Evolutionary conservation across 106 monocot genomes (phyloP).

Genomic region (Apostasia shenzhenica): DNA sequence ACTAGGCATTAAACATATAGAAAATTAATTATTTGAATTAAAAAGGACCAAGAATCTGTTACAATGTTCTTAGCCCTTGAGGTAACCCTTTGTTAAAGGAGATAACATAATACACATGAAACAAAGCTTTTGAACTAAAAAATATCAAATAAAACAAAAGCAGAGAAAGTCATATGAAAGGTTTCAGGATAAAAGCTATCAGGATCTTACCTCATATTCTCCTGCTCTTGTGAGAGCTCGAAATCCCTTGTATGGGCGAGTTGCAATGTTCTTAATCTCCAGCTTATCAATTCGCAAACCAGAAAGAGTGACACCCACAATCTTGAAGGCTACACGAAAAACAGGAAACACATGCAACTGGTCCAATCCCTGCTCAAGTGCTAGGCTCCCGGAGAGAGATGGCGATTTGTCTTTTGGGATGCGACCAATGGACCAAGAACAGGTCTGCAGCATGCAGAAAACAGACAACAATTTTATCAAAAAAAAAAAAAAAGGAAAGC

Average conservation of each 20-base stretch:
- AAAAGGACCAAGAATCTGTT: no score
- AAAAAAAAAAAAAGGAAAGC: neutral
- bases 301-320: slow-evolving; percentile 87
- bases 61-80: no score
- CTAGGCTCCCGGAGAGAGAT: slow-evolving; percentile 53
- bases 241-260: slow-evolving; percentile 77
- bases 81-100: neutral
- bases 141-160: neutral
- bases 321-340: slow-evolving; percentile 69
- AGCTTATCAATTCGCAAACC: slow-evolving; percentile 77
- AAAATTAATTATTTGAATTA: no score
- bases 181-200: neutral
- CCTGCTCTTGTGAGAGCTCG: slow-evolving; percentile 81
- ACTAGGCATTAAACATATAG: no score
- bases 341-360: slow-evolving; percentile 55
- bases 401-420: slow-evolving; percentile 87
- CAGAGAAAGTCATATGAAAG: neutral
- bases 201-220: slow-evolving; percentile 76
- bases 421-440: slow-evolving; percentile 70
- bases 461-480: neutral
- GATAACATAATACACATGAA: neutral
- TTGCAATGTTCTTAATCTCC: slow-evolving; percentile 53
- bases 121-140: neutral
- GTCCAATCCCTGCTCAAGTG: slow-evolving; percentile 55
- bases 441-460: slow-evolving; percentile 40